phyloP scores from a whole-genome alignment of 345 rosid species.

The Jatropha curcas region DNA sequence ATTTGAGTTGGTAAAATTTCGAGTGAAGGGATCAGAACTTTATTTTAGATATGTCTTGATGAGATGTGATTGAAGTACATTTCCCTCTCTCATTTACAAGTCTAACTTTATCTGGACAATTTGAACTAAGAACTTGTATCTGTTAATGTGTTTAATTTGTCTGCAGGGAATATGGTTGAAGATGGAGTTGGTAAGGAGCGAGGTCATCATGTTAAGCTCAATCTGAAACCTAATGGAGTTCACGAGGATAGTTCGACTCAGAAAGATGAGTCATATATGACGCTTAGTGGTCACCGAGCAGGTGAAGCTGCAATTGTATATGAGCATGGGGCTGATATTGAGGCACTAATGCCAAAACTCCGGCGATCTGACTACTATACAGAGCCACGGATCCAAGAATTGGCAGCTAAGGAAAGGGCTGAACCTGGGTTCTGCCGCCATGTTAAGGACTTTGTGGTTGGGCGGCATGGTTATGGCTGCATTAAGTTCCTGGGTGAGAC shows the following conservation, averaged over 20 bases:
- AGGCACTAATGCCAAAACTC: conserved; percentile 93
- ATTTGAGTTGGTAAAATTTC: not conserved
- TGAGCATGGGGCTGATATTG: conserved; percentile 82
- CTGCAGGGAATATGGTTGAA: conserved; percentile 50
- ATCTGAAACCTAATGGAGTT: conserved; percentile 53
- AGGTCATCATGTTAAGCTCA: conserved; percentile 38
- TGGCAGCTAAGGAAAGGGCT: conserved; percentile 87
- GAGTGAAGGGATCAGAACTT: not conserved
- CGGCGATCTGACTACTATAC: conserved; percentile 79
- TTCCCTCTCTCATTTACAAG: not conserved
- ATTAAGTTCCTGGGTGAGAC: conserved; percentile 89
- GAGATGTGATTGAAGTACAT: not conserved
- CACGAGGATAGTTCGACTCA: conserved; percentile 43
- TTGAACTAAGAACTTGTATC: not conserved
- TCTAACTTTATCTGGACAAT: not conserved
- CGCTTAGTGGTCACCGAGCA: conserved; percentile 65
- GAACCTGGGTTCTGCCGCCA: conserved; percentile 72
- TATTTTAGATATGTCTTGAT: too few species aligned
- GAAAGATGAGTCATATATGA: conserved; percentile 54
- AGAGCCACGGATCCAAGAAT: conserved; percentile 86
- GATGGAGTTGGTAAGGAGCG: conserved; percentile 40
- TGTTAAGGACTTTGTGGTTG: conserved; percentile 81
- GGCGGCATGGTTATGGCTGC: conserved; percentile 83
- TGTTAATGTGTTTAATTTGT: not conserved
- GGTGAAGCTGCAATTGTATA: conserved; percentile 80